Conservation (phyloP, 208 protist species). For the Leishmania tarentolae region DNA sequence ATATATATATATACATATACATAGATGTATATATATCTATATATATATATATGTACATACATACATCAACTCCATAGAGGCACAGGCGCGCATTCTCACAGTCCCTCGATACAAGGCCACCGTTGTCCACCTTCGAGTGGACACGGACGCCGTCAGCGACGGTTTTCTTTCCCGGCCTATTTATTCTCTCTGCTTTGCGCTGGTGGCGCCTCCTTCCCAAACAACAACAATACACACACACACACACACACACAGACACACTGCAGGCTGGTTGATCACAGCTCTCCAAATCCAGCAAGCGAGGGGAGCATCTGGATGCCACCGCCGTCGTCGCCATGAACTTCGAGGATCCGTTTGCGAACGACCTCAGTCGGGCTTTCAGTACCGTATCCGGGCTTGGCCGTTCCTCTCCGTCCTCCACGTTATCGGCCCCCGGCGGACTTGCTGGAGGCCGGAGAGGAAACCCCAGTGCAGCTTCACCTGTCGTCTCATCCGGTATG, state of each 20-base stretch:
- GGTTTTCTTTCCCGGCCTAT: not conserved
- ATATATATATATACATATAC: not conserved
- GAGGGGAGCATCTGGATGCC: not conserved
- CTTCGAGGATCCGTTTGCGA: conserved; percentile 70
- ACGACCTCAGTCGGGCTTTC: conserved; percentile 50
- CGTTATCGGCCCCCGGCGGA: not conserved
- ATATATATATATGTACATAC: no score
- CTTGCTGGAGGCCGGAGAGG: not conserved
- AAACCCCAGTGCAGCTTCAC: not conserved
- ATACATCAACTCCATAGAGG: conserved; percentile 4
- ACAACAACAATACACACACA: not conserved
- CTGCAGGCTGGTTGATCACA: not conserved
- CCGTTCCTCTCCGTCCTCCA: conserved; percentile 15
- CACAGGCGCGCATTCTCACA: not conserved
- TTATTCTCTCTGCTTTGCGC: not conserved
- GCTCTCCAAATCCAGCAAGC: not conserved
- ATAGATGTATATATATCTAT: no score
- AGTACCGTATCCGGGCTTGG: conserved; percentile 8
- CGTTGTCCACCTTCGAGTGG: not conserved
- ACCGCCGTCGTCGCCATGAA: conserved; percentile 41
- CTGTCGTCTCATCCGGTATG: not conserved
- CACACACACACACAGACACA: not conserved
- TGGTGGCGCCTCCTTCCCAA: not conserved
- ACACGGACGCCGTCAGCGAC: not conserved
- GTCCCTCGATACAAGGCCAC: not conserved